Percentiles rank a stretch among this genome's conserved stretches.
Conservation (phyloP, 768 basidiomycete genomes). For the Dioszegia crocea region DNA sequence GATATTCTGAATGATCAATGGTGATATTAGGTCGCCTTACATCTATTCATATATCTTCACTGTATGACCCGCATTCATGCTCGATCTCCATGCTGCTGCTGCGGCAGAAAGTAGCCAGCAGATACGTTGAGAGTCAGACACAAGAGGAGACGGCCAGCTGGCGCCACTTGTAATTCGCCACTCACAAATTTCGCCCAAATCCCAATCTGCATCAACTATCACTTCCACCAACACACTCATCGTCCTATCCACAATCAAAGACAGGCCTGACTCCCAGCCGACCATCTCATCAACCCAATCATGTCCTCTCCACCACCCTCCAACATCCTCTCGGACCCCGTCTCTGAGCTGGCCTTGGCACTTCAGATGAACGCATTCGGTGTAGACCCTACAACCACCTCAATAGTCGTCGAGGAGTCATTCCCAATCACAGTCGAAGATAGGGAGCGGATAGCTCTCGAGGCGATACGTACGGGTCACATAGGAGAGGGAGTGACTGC, state of each 20-base stretch:
- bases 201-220: too few relatives aligned
- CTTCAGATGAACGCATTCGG: constrained; percentile 17
- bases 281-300: background rate
- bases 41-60: too few relatives aligned
- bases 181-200: background rate
- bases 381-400: constrained; percentile 2
- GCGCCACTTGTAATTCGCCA: background rate
- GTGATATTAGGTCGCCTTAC: too few relatives aligned
- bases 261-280: background rate
- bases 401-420: constrained; percentile 7
- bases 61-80: too few relatives aligned
- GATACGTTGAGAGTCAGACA: too few relatives aligned
- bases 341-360: constrained; percentile 14
- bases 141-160: background rate
- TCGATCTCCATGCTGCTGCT: too few relatives aligned
- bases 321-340: constrained; percentile 21
- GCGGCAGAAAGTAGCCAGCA: too few relatives aligned
- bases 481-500: constrained; percentile 14
- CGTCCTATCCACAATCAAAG: too few relatives aligned
- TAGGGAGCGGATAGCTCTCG: constrained; percentile 1
- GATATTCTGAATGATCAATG: too few relatives aligned
- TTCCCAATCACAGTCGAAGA: constrained; percentile 20
- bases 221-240: too few relatives aligned
- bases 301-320: constrained; percentile 4
- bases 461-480: constrained; percentile 10